Base-by-base conservation (phyloP, 2,329 filamentous ascomycete genomes). In the Aschersonia sp. region DNA sequence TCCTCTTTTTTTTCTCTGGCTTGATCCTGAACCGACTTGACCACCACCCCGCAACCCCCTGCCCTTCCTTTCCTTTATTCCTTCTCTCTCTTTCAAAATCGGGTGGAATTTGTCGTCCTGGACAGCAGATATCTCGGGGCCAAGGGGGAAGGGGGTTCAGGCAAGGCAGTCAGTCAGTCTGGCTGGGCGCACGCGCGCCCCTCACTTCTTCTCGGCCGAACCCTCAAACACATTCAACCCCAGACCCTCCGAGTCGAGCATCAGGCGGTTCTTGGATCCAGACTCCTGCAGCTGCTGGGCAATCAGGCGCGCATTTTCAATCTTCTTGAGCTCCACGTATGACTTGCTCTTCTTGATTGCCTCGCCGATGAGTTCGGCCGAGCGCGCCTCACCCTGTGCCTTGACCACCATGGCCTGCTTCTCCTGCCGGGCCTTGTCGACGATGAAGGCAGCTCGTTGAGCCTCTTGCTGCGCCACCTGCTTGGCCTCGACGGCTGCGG, bases 341-440 rank as follows among this genome's bases (percentile, higher is more conserved):
- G 87, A 84, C 71, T 89, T 84, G 73, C 78, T 94, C 84, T 97
- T 98, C 86, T 97, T 98, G 81, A 98, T 94, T 52, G 92, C 92
- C 47, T 98, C 92, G 68, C 92, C 92, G 60, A 98, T 95, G 54
- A 98, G 82, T 71, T 98, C 89, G 44, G 92, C 92, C 40, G 92
- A 97, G 55, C 92, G 86, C 45, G 92, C 92, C 72, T 98, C 92
- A 87, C 92, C 92, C 80, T 97, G 92, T 4, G 92, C 92, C 70
- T 88, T 87, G 62, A 98, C 92, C 48, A 98, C 88, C 73, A 89
- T 95, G 58, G 92, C 92, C 71, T 98, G 92, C 76, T 98, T 98
- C 77, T 98, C 92, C 70, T 98, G 92, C 56, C 92, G 83, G 47
- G 92, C 92, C 73, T 97, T 95, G 81, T 98, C 92, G 55, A 98